Evolutionary conservation across 2,329 filamentous ascomycete species (phyloP), one percentile per base, ranked within the genome.

Genomic region (Ascochyta rabiei): DNA sequence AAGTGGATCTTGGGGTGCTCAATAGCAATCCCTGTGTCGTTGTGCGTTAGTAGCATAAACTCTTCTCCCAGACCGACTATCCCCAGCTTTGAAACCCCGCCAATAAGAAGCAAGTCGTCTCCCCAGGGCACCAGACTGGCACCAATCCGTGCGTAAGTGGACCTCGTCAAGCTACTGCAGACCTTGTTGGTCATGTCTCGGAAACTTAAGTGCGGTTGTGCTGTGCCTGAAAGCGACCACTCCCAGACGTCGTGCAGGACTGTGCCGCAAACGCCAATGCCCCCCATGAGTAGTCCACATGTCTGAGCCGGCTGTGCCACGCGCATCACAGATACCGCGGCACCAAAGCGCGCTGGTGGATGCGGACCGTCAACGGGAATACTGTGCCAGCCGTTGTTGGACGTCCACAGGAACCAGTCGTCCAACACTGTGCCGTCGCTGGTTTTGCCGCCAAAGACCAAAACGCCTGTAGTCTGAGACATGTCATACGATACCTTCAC

Each of bases 271-370:
- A 76, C 75, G 19, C 81, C 79, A 67, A 96, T 87, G 0, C 93
- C 93, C 16, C 92, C 92, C 16, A 85, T 79, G 2, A 95, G 63
- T 1, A 93, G 72, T 0, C 92, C 92, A 38, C 81, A 81, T 4
- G 59, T 67, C 38, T 72, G 72, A 21, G 75, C 65, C 4, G 60
- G 66, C 38, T 73, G 72, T 21, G 75, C 64, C 37, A 60, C 72
- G 34, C 61, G 49, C 23, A 69, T 68, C 48, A 57, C 80, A 4
- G 84, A 84, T 34, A 87, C 77, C 31, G 79, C 76, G 30, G 84
- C 82, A 34, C 84, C 84, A 65, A 87, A 87, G 40, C 85, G 79
- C 51, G 82, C 77, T 38, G 74, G 69, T 18, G 82, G 81, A 8
- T 68, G 65, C 57, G 63, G 45, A 26, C 71, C 70, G 53, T 69